These are phyloP conservation scores for Aspergillus affinis DNA, from an alignment of 495 filamentous ascomycete species.

Conservation along the genomic window DNA sequence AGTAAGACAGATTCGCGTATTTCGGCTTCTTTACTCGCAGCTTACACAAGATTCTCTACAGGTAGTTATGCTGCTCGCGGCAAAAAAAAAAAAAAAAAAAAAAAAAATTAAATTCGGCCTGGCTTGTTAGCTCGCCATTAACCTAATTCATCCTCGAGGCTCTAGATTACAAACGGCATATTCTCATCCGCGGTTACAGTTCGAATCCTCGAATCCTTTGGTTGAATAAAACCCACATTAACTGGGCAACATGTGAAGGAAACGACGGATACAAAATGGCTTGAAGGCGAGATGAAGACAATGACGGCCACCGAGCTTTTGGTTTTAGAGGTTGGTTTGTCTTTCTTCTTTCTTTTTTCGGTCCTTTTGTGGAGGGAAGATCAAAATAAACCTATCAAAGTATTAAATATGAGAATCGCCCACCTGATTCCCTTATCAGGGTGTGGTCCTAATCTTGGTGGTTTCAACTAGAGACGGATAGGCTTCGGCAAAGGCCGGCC, in stretches of 20 bases:
- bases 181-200: too few relatives aligned
- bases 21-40: background rate
- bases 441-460: conserved; percentile 40
- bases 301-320: background rate
- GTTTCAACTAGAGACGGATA: conserved; percentile 63
- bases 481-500: conserved; percentile 60
- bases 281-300: background rate
- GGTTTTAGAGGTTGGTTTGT: background rate
- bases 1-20: background rate
- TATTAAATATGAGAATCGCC: background rate
- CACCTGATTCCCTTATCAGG: conserved; percentile 1
- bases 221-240: background rate
- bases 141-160: background rate
- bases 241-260: background rate
- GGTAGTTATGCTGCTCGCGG: background rate
- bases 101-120: background rate
- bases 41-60: background rate
- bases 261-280: background rate
- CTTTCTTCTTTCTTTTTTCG: background rate
- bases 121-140: background rate
- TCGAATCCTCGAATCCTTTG: too few relatives aligned
- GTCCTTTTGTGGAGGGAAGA: background rate
- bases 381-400: background rate
- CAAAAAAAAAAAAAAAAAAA: background rate
- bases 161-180: background rate